phyloP scores from a whole-genome alignment of 768 basidiomycete genomes.

The Russula griseocarnosa region DNA sequence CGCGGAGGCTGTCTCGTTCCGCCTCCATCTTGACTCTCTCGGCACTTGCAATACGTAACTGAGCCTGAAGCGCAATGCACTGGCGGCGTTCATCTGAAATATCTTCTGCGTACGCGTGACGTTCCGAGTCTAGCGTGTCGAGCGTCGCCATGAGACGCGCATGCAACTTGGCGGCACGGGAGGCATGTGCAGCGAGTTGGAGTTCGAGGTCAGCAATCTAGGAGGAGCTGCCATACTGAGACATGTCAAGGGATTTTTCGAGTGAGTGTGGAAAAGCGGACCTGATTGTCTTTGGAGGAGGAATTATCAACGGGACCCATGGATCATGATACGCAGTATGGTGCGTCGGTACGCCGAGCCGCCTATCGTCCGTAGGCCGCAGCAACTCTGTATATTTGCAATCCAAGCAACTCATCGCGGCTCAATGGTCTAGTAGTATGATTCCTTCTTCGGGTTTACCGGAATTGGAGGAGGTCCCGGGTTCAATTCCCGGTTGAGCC shows the following conservation, averaged over 20 bases:
- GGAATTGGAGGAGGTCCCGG: constrained; percentile 39
- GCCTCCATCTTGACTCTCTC: constrained; percentile 39
- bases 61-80: constrained; percentile 37
- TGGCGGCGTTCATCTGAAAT: constrained; percentile 36
- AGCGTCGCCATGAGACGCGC: constrained; percentile 47
- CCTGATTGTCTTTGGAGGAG: constrained; percentile 10
- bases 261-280: constrained; percentile 11
- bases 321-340: background rate
- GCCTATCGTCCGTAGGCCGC: background rate
- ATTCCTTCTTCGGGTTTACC: constrained; percentile 36
- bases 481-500: constrained; percentile 43
- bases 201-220: constrained; percentile 33
- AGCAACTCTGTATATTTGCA: background rate
- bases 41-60: constrained; percentile 33
- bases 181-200: constrained; percentile 37
- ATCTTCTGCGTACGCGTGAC: constrained; percentile 41
- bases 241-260: constrained; percentile 9
- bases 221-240: constrained; percentile 21
- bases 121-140: constrained; percentile 47
- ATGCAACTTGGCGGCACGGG: constrained; percentile 43
- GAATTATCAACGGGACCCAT: constrained; percentile 16
- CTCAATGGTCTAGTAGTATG: constrained; percentile 38
- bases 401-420: constrained; percentile 1
- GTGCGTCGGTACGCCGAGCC: background rate
- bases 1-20: constrained; percentile 52